Conservation (phyloP, 257 asterid genomes). For the Salvia rosmarinus region DNA sequence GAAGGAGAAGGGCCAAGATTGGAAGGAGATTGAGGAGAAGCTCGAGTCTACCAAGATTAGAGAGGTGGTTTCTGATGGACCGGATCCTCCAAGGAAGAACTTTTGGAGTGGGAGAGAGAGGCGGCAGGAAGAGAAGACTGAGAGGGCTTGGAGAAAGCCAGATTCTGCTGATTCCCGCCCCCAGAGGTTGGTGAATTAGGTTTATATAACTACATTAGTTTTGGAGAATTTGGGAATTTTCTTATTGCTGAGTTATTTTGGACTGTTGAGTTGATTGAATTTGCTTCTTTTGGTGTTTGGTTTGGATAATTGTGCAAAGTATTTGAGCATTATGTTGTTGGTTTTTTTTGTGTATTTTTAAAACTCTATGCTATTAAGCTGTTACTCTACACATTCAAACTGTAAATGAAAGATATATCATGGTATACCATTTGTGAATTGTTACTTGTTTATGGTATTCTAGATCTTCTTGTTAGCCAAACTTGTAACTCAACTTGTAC, state of each 20-base stretch:
- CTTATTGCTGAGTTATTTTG: conserved; percentile 16
- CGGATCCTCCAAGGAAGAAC: conserved; percentile 45
- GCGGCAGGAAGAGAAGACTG: conserved; percentile 52
- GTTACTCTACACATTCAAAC: background rate
- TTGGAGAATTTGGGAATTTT: conserved; percentile 18
- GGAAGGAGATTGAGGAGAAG: conserved; percentile 86
- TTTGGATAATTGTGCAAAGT: background rate
- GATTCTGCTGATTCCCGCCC: conserved; percentile 56
- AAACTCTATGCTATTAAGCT: background rate
- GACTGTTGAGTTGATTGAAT: conserved; percentile 6
- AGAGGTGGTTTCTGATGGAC: conserved; percentile 51
- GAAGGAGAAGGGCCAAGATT: conserved; percentile 93
- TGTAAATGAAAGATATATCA: background rate
- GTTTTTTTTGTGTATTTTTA: background rate
- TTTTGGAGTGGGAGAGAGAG: conserved; percentile 70
- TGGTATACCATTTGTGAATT: conserved; percentile 1
- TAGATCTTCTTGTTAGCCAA: conserved; percentile 4
- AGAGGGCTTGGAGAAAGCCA: conserved; percentile 82
- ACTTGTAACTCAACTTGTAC: background rate
- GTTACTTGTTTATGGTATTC: background rate
- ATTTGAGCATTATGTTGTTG: background rate
- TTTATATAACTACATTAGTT: conserved; percentile 10
- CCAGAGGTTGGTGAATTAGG: conserved; percentile 59
- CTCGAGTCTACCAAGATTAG: conserved; percentile 63
- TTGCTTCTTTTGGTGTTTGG: conserved; percentile 10